Base-by-base conservation (phyloP, 2,329 filamentous ascomycete genomes). In the Chalaropsis thielavioides region DNA sequence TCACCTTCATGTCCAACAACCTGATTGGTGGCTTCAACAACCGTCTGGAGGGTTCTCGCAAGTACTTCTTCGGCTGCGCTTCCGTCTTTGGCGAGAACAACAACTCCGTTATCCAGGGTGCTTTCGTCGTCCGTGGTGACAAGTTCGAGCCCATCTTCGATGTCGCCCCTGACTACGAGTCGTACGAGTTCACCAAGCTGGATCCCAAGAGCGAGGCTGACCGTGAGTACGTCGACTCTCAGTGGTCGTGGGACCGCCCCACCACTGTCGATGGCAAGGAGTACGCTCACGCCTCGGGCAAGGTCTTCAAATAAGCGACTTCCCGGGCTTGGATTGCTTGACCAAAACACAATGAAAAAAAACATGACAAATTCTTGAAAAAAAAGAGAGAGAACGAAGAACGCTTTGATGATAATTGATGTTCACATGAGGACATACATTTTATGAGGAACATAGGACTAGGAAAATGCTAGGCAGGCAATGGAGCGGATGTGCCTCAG, bases 1-100 rank as follows among this genome's bases (percentile, higher is more conserved):
- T 94, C 78, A 89, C 88, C 74, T 99, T 99, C 89, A 99, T 99
- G 94, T 92, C 90, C 72, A 90, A 88, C 83, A 99, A 99, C 85
- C 81, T 97, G 78, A 92, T 99, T 76, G 92, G 89, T 79, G 94
- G 94, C 76, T 96, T 99, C 85, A 95, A 96, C 81, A 84, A 85
- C 77, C 94, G 94, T 83, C 90, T 99, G 68, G 94, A 99, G 84
- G 94, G 76, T 69, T 96, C 90, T 75, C 92, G 94, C 82, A 99
- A 99, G 87, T 96, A 90, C 84, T 79, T 99, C 75, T 97, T 99
- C 79, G 94, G 94, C 72, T 85, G 82, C 73, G 85, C 85, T 72
- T 92, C 89, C 71, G 94, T 99, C 71, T 99, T 89, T 76, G 94
- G 94, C 74, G 78, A 82, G 76, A 86, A 85, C 84, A 91, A 96